These are phyloP conservation scores for Halophytophthora batemanensis DNA, from an alignment of 352 stramenopile species.

Conservation along the genomic window DNA sequence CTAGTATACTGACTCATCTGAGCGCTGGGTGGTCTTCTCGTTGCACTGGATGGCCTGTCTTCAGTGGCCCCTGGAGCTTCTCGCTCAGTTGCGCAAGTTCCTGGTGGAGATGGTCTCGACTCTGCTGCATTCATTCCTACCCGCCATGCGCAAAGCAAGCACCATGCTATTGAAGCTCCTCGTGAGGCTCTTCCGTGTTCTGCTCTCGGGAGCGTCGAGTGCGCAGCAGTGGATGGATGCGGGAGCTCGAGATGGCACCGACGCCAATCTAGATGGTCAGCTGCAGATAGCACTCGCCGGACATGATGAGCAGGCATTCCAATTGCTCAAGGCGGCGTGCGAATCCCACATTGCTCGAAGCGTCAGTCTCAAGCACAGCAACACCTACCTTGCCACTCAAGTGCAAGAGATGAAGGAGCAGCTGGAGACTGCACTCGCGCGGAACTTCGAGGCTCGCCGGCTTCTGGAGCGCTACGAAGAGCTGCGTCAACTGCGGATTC, in stretches of 20 bases:
- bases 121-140: too few relatives aligned
- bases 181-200: background rate
- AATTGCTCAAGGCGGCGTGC: constrained; percentile 23
- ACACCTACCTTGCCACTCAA: constrained; percentile 11
- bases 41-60: too few relatives aligned
- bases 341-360: constrained; percentile 28
- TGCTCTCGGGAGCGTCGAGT: background rate
- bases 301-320: constrained; percentile 10
- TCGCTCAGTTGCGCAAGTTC: too few relatives aligned
- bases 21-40: too few relatives aligned
- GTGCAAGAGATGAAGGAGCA: constrained; percentile 17
- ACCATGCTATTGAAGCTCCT: background rate
- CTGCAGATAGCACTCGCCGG: constrained; percentile 9
- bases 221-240: background rate
- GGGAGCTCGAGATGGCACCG: background rate
- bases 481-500: constrained; percentile 7
- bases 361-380: constrained; percentile 15
- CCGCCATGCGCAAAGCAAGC: too few relatives aligned
- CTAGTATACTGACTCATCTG: too few relatives aligned
- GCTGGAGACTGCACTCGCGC: constrained; percentile 19
- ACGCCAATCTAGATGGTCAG: background rate
- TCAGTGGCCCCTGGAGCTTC: too few relatives aligned
- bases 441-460: constrained; percentile 18
- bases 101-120: too few relatives aligned
- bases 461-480: constrained; percentile 18